These are phyloP conservation scores for Hericium rajendrae DNA, from an alignment of 768 basidiomycete species.

Conservation along the genomic window DNA sequence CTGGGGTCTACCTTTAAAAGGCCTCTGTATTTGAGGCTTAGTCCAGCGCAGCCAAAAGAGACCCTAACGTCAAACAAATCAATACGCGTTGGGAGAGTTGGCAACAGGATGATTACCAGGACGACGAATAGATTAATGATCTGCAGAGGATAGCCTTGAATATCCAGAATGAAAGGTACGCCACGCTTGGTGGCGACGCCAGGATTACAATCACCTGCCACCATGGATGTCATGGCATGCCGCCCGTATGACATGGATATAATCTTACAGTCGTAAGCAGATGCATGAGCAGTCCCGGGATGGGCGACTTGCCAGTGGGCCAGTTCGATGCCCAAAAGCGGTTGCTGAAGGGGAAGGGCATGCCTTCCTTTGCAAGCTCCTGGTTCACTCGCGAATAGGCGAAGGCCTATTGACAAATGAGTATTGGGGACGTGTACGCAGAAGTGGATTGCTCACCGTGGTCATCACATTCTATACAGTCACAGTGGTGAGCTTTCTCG, in stretches of 20 bases:
- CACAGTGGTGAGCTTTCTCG: too few relatives aligned
- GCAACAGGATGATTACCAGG: constrained; percentile 26
- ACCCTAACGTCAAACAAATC: constrained; percentile 24
- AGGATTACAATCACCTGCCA: constrained; percentile 43
- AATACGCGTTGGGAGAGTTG: not conserved
- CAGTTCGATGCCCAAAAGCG: constrained; percentile 55
- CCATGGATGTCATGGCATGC: not conserved
- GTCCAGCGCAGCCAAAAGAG: constrained; percentile 48
- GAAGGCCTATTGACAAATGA: not conserved
- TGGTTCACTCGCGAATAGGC: constrained; percentile 39
- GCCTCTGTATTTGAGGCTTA: constrained; percentile 35
- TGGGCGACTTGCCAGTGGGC: constrained; percentile 47
- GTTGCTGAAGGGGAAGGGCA: constrained; percentile 50
- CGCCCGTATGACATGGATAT: too few relatives aligned
- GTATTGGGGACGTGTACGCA: not conserved
- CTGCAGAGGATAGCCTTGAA: constrained; percentile 42
- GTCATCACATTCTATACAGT: not conserved
- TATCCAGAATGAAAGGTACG: constrained; percentile 52
- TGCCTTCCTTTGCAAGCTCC: constrained; percentile 54
- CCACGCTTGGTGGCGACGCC: constrained; percentile 38
- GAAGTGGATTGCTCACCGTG: not conserved
- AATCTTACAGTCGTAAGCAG: constrained; percentile 38
- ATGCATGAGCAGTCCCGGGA: constrained; percentile 47
- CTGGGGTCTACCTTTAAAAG: constrained; percentile 34
- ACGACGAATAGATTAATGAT: constrained; percentile 50